Conservation (phyloP, 148 eudicot genomes). For the Spergularia bocconei region DNA sequence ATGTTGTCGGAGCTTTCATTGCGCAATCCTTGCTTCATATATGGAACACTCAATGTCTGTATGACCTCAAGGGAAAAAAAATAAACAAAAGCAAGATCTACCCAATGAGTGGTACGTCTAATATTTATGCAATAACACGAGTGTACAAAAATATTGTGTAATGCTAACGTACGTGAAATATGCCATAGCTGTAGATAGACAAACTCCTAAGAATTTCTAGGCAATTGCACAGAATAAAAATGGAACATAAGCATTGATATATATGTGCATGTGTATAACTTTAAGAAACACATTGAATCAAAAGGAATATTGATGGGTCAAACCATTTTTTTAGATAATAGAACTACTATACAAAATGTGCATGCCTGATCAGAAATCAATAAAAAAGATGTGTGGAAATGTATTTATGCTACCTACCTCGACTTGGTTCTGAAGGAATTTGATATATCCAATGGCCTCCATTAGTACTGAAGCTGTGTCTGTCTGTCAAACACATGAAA, state of each 20-base stretch:
- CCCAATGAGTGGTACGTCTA: no score
- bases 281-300: slow-evolving; percentile 8
- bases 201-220: no score
- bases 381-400: slow-evolving; percentile 25
- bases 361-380: slow-evolving; percentile 20
- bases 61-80: background rate
- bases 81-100: background rate
- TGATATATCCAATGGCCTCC: slow-evolving; percentile 94
- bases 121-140: no score
- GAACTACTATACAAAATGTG: background rate
- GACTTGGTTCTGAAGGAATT: slow-evolving; percentile 85
- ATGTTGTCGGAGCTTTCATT: slow-evolving; percentile 40
- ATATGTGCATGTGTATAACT: slow-evolving; percentile 1
- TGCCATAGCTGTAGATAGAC: no score
- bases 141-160: no score
- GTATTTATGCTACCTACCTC: slow-evolving; percentile 57
- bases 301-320: slow-evolving; percentile 8
- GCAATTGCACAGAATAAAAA: background rate
- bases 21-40: slow-evolving; percentile 66
- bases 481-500: slow-evolving; percentile 46
- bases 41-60: slow-evolving; percentile 89
- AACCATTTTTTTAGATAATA: background rate
- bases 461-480: slow-evolving; percentile 90
- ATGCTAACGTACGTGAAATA: no score
- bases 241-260: slow-evolving; percentile 8